Evolutionary conservation across 176 grass and related monocot species (phyloP), one percentile per base, ranked within the genome.

Genomic region (Carex parvula): DNA sequence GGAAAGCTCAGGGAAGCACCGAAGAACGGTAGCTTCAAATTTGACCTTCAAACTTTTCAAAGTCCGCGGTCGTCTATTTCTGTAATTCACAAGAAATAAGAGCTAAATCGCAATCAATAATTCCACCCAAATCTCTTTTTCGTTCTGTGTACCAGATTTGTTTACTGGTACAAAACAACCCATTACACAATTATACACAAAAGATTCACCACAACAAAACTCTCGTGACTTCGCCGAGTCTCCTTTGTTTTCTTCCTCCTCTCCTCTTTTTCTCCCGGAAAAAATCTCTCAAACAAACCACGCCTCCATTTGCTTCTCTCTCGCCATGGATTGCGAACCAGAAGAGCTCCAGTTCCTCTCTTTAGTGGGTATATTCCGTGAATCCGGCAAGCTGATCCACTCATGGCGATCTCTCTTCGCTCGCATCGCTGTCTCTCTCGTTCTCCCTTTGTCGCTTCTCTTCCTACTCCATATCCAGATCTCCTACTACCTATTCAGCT

Each of bases 291-390:
- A 13, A 60, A 48, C 26, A 11, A 48, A 24, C 79, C 50, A 64
- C 33, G n/a, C 18, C 3, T 14, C 42, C 30, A 20, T 8, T 83
- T 83, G 35, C 3, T 7, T 44, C 37, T 63, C 59, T 62, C 57
- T 83, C 81, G 41, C 74, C 18, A 89, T 89, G 87, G 87, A 89
- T 69, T 90, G 92, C 86, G 92, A 97, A 88, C 83, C 92, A 1
- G 92, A 97, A 82, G 89, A 98, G 92, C 91, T 98, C 35, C 96
- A 95, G 81, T 98, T 98, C 91, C 80, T 98, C 17, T 90, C 91
- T 9, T 12, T 87, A 0, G 1, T 66, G 0, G 96, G 88, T 24
- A 87, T 95, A 83, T 95, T 79, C 89, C 60, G 68, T 8, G 88
- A 90, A 69, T 69, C 93, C 5, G 17, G 22, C 1, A 50, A 82